Conservation (phyloP, 139 green algal species). For the Dunaliella primolecta region DNA sequence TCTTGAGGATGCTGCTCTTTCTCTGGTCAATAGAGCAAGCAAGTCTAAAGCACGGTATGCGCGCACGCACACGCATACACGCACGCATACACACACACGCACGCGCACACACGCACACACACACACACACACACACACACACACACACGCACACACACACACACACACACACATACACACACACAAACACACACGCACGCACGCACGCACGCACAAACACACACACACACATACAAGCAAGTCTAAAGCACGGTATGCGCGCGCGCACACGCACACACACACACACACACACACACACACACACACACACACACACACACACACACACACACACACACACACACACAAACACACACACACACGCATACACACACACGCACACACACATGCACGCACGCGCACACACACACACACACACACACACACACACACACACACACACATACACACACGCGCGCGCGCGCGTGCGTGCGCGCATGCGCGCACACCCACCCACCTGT, state of each 20-base stretch:
- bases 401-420: neutral
- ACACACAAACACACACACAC: neutral
- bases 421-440: neutral
- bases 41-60: too few species aligned
- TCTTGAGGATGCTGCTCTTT: too few species aligned
- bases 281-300: conserved; percentile 14
- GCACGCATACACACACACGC: neutral
- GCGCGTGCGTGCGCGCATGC: too few species aligned
- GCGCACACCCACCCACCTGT: too few species aligned
- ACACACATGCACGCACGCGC: neutral
- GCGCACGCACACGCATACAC: neutral
- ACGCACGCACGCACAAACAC: neutral
- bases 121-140: conserved; percentile 8
- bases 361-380: neutral
- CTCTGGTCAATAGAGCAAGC: too few species aligned
- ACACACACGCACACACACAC: conserved; percentile 9
- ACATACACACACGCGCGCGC: neutral
- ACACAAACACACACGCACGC: neutral
- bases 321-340: conserved; percentile 19
- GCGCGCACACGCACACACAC: neutral
- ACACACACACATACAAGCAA: neutral
- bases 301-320: conserved; percentile 6
- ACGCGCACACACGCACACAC: neutral
- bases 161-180: conserved; percentile 19
- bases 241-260: too few species aligned